A percentile compares a stretch with the other conserved stretches of the same genome.
Conservation (phyloP, 106 monocot genomes). For the Iris macrosiphon region DNA sequence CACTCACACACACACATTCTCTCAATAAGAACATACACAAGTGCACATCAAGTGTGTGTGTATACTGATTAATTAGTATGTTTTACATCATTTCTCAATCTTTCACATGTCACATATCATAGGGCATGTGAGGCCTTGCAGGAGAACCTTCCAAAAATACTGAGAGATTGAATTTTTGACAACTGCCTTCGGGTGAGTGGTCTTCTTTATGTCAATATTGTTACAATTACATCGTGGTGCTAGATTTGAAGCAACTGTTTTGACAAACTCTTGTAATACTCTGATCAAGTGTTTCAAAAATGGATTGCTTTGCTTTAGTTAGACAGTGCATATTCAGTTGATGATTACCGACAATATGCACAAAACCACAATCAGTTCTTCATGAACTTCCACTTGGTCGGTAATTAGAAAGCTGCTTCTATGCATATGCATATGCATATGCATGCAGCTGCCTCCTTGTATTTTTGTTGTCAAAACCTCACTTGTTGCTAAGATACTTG, state of each 20-base stretch:
- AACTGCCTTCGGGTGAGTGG: slow-evolving; percentile 29
- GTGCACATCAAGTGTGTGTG: too few species aligned
- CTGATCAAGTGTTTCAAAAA: background rate
- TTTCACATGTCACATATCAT: too few species aligned
- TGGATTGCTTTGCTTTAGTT: too few species aligned
- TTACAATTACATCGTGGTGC: background rate
- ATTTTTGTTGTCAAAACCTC: background rate
- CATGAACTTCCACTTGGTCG: too few species aligned
- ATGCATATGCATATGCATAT: too few species aligned
- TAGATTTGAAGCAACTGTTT: background rate
- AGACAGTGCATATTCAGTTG: too few species aligned
- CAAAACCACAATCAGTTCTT: too few species aligned
- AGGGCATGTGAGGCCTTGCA: slow-evolving; percentile 33
- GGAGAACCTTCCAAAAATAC: slow-evolving; percentile 19
- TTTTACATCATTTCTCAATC: too few species aligned
- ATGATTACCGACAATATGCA: too few species aligned
- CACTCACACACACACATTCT: too few species aligned
- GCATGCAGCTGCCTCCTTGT: background rate
- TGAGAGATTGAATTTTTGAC: slow-evolving; percentile 42
- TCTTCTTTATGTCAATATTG: background rate
- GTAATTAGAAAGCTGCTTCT: too few species aligned
- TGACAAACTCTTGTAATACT: background rate
- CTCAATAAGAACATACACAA: too few species aligned
- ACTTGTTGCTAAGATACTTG: background rate
- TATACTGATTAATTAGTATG: background rate